A percentile compares a stretch with the other conserved stretches of the same genome.
Conservation (phyloP, 805 yeast genomes). For the Saccharomyces paradoxus region DNA sequence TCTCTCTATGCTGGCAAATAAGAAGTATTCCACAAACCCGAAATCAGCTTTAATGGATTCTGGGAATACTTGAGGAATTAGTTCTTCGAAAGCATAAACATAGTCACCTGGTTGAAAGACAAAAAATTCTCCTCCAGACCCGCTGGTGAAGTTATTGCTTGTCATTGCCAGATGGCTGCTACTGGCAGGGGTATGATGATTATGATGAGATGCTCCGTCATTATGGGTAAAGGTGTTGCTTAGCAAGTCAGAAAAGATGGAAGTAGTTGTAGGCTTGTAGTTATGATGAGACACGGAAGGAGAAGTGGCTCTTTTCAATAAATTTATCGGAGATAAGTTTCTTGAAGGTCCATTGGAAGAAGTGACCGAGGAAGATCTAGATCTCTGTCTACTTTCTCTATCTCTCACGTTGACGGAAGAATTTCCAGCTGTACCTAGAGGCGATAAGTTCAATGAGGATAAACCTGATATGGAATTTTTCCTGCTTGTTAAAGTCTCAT, state of each 20-base stretch:
- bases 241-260: slow-evolving; percentile 23
- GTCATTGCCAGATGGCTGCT: neutral
- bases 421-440: slow-evolving; percentile 5
- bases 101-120: slow-evolving; percentile 82
- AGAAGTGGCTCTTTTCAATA: slow-evolving; percentile 23
- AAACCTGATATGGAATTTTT: slow-evolving; percentile 3
- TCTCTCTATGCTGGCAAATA: slow-evolving; percentile 66
- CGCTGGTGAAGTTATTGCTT: slow-evolving; percentile 6
- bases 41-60: slow-evolving; percentile 72
- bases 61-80: slow-evolving; percentile 73
- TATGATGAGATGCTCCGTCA: slow-evolving; percentile 3
- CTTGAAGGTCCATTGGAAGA: slow-evolving; percentile 7
- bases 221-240: slow-evolving; percentile 13
- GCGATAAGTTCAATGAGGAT: slow-evolving; percentile 24
- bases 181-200: neutral
- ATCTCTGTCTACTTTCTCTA: slow-evolving; percentile 2
- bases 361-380: slow-evolving; percentile 3
- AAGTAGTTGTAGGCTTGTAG: slow-evolving; percentile 12
- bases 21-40: slow-evolving; percentile 65
- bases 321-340: slow-evolving; percentile 24
- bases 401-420: neutral
- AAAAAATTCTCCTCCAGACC: slow-evolving; percentile 28
- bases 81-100: slow-evolving; percentile 83
- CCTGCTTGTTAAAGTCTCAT: slow-evolving; percentile 1
- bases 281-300: slow-evolving; percentile 4